phyloP scores from a whole-genome alignment of 2,329 filamentous ascomycete genomes.

The Colletotrichum sp. region DNA sequence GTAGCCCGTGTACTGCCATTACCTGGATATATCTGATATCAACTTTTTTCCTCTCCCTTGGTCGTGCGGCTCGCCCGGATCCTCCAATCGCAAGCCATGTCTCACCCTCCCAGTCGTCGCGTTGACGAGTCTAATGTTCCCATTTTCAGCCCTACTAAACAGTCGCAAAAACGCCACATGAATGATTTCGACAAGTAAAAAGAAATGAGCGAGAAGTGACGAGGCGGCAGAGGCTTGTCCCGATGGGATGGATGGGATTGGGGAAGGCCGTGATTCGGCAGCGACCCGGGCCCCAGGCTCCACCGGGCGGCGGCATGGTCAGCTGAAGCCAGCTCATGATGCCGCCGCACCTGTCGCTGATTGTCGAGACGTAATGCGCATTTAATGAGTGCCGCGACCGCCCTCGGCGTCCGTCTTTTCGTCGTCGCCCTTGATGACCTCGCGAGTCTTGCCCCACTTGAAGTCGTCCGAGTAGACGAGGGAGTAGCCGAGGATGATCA shows the following conservation, averaged over 20 bases:
- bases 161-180: slow-evolving; percentile 9
- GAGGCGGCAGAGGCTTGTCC: not conserved
- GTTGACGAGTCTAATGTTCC: slow-evolving; percentile 9
- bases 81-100: not conserved
- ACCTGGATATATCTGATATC: not conserved
- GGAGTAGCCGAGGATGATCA: slow-evolving; percentile 46
- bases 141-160: slow-evolving; percentile 6
- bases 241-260: not conserved
- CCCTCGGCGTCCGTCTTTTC: slow-evolving; percentile 24
- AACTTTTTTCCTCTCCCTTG: not conserved
- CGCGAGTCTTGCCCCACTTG: slow-evolving; percentile 51
- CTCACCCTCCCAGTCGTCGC: slow-evolving; percentile 4
- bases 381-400: slow-evolving; percentile 24
- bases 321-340: not conserved
- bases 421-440: slow-evolving; percentile 35
- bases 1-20: not conserved
- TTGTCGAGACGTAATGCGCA: not conserved
- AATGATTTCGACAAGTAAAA: slow-evolving; percentile 12
- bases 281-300: not conserved
- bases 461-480: slow-evolving; percentile 49
- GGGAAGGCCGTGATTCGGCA: not conserved
- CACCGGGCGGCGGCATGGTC: not conserved
- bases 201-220: not conserved
- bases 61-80: not conserved
- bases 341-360: slow-evolving; percentile 21